Base-by-base conservation (phyloP, 345 rosid genomes). In the Ceriops zippeliana region DNA sequence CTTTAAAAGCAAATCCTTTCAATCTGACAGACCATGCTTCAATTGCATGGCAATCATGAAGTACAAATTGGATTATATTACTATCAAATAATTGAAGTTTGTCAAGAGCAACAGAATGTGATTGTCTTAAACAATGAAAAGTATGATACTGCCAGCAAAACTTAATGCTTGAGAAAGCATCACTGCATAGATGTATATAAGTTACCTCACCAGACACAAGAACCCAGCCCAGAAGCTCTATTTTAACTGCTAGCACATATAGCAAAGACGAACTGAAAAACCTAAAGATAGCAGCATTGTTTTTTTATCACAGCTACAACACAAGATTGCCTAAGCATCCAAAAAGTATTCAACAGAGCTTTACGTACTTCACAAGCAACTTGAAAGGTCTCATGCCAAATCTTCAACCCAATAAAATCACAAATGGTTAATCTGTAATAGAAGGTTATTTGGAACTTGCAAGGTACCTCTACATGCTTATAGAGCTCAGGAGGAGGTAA, bases 401-500 rank as follows among this genome's bases (percentile, higher is more conserved):
- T 31, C 53, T 66, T 73, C 16, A 60, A 27, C 53, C 32, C 1
- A 52, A 13, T 22, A 35, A 65, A 17, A n/a, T 22, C 59, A 54
- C 30, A 22, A n/a, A 63, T 28, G 28, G 46, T 21, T 51, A 26
- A 53, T n/a, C 35, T 49, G 21, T 38, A 21, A 37, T 9, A 62
- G 52, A 71, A 38, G 58, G 54, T 2, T 34, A 62, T 61, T 13
- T 34, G 22, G 54, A 59, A 65, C 46, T 20, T 34, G 42, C 30
- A 62, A 65, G 66, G 32, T 88, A 95, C 99, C 86, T 91, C 93
- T 66, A 95, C 96, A 81, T 84, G 89, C 77, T 83, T 84, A 77
- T 85, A 90, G 35, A 95, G 84, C 82, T 88, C 89, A 24, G 89
- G 83, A 70, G 98, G 97, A 64, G 98, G 96, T 72, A 91, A 78